Evolutionary conservation across 2,329 filamentous ascomycete species (phyloP), one percentile per base, ranked within the genome.

Genomic region (Tolypocladium tundrense): DNA sequence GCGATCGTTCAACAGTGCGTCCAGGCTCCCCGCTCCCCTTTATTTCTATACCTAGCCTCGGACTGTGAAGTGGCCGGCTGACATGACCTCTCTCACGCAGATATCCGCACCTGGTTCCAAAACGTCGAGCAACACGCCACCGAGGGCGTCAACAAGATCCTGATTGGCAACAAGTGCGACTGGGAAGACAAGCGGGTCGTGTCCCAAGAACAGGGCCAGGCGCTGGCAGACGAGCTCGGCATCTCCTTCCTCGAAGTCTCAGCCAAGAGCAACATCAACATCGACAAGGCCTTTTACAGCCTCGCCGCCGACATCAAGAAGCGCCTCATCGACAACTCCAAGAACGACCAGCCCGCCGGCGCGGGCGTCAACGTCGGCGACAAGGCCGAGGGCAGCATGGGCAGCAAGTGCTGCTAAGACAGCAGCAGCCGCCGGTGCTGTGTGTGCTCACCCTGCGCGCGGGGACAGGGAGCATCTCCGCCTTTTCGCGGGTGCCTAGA

Each of bases 91-190:
- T 50, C 19, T 59, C 21, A 41, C 52, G 59, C 70, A 97, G 94
- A 99, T 77, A 99, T 99, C 75, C 88, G 92, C 70, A 97, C 94
- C 65, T 99, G 94, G 94, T 99, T 99, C 79, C 92, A 92, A 71
- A 97, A 99, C 77, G 92, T 97, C 67, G 92, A 97, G 74, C 92
- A 96, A 75, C 92, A 99, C 77, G 94, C 94, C 59, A 96, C 91
- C 68, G 94, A 97, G 78, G 94, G 94, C 69, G 94, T 99, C 71
- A 97, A 97, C 85, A 99, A 97, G 82, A 97, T 99, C 71, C 84
- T 99, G 65, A 97, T 99, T 66, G 94, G 94, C 73, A 99, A 99
- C 84, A 99, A 99, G 79, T 99, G 94, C 78, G 94, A 99, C 77
- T 97, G 94, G 94, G 94, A 97, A 76, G 94, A 99, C 78, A 97